Evolutionary conservation across 1,284 basidiomycete genomes (phyloP), one percentile per base, ranked within the genome.

Genomic region (Trametes polyzona): DNA sequence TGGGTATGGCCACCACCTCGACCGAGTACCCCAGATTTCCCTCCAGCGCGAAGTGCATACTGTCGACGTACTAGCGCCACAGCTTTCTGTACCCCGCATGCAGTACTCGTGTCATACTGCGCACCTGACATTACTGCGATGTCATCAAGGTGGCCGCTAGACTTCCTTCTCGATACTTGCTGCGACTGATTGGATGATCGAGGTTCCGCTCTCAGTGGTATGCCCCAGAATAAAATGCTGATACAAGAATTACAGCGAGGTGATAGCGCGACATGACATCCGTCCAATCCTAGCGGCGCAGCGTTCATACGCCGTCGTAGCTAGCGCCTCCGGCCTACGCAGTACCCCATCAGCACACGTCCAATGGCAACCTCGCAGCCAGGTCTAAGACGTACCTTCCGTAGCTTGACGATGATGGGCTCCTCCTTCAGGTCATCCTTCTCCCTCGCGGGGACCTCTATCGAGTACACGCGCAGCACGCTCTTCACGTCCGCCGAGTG

Each of bases 401-500:
- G 82, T 71, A 93, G 76, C 65, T 82, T 80, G 50, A 79, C 72
- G 52, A 93, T 75, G 65, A 92, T 90, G 26, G 86, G 83, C 53
- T 91, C 92, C 79, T 95, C 89, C 65, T 88, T 87, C 60, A 96
- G 74, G 73, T 96, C 93, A 53, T 88, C 86, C 71, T 82, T 83
- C 71, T 91, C 89, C 51, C 84, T 81, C 30, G 93, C 93, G 14
- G 91, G 81, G 57, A 96, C 88, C 69, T 96, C 93, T 65, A 96
- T 87, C 53, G 92, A 93, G 76, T 83, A 95, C 53, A 86, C 83
- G 55, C 84, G 83, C 66, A 96, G 75, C 55, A 90, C 86, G 54
- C 77, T 72, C 78, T 96, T 95, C 71, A 96, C 92, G 74, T 93
- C 88, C 62, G 90, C 90, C 37, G 86, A 70, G 70, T 96, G 93